Conservation (phyloP, 805 yeast genomes). For the Citeromyces matritensis region DNA sequence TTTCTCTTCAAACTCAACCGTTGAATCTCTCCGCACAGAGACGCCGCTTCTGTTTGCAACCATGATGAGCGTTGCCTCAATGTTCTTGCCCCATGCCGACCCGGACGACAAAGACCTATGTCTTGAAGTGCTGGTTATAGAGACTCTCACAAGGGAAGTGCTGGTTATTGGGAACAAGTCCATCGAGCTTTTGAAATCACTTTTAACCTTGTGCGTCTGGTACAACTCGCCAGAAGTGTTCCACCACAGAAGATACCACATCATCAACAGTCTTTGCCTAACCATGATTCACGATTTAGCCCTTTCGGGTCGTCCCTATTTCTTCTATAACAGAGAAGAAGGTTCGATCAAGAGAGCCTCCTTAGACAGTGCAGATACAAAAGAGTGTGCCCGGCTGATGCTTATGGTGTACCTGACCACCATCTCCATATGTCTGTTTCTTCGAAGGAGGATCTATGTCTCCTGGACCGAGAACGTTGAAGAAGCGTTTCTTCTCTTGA, state of each 20-base stretch:
- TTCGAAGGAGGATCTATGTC: constrained; percentile 46
- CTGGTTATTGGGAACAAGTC: constrained; percentile 59
- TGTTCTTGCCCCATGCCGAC: constrained; percentile 14
- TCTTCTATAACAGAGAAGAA: constrained; percentile 22
- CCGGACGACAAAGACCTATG: constrained; percentile 25
- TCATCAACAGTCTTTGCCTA: constrained; percentile 49
- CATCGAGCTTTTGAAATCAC: constrained; percentile 47
- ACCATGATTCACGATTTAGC: constrained; percentile 68
- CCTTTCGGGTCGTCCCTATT: constrained; percentile 36
- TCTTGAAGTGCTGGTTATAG: constrained; percentile 37
- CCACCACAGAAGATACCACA: constrained; percentile 63
- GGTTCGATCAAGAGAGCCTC: constrained; percentile 24
- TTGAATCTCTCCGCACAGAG: constrained; percentile 29
- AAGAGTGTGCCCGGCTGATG: constrained; percentile 36
- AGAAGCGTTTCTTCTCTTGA: constrained; percentile 38
- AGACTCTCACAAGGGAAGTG: constrained; percentile 38
- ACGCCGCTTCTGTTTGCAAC: constrained; percentile 52
- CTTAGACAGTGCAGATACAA: constrained; percentile 19
- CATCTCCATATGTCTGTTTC: constrained; percentile 47
- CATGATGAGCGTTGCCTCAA: constrained; percentile 46
- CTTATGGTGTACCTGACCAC: constrained; percentile 46
- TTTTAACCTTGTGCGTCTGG: constrained; percentile 57
- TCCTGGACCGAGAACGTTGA: constrained; percentile 55
- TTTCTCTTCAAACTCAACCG: constrained; percentile 25
- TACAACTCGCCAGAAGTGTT: constrained; percentile 75